phyloP scores from a whole-genome alignment of 2,329 filamentous ascomycete genomes.

The Arthroderma uncinatum region DNA sequence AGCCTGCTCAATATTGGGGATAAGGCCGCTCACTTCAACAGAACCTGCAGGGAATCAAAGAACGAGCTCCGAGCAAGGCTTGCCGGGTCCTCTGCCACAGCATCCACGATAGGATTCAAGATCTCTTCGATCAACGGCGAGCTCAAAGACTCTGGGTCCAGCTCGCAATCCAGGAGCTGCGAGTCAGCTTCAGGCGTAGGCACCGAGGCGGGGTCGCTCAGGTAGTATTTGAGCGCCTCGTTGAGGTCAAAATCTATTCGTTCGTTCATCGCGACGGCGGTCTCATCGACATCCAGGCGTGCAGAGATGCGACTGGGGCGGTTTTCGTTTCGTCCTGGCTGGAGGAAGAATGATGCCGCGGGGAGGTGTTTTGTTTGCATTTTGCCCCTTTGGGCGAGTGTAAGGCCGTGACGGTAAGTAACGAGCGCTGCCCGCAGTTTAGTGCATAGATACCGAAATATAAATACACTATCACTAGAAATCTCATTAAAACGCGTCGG shows the following conservation, averaged over 20 bases:
- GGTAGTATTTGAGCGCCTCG: slow-evolving; percentile 89
- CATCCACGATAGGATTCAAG: slow-evolving; percentile 84
- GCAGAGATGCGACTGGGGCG: neutral
- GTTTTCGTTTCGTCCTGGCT: slow-evolving; percentile 9
- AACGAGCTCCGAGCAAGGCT: slow-evolving; percentile 64
- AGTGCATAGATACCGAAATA: neutral
- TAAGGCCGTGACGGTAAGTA: neutral
- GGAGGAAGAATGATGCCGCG: neutral
- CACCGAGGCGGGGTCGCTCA: slow-evolving; percentile 79
- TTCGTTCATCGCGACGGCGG: slow-evolving; percentile 48
- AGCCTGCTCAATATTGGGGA: slow-evolving; percentile 36
- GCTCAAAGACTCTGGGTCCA: slow-evolving; percentile 74
- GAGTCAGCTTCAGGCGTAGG: slow-evolving; percentile 76
- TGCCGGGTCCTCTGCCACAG: slow-evolving; percentile 83
- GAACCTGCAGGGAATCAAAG: slow-evolving; percentile 88
- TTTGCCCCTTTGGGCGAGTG: slow-evolving; percentile 20
- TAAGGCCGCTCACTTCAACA: slow-evolving; percentile 76
- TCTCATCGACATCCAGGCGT: neutral
- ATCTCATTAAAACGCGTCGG: neutral
- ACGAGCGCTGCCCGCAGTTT: neutral
- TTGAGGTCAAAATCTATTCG: slow-evolving; percentile 84
- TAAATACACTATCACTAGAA: neutral
- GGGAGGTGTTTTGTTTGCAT: slow-evolving; percentile 22
- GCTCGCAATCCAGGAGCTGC: slow-evolving; percentile 80
- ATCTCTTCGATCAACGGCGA: slow-evolving; percentile 69